Evolutionary conservation across 2,329 filamentous ascomycete genomes (phyloP), one percentile per base, ranked within the genome.

Genomic region (Fusarium sp.): DNA sequence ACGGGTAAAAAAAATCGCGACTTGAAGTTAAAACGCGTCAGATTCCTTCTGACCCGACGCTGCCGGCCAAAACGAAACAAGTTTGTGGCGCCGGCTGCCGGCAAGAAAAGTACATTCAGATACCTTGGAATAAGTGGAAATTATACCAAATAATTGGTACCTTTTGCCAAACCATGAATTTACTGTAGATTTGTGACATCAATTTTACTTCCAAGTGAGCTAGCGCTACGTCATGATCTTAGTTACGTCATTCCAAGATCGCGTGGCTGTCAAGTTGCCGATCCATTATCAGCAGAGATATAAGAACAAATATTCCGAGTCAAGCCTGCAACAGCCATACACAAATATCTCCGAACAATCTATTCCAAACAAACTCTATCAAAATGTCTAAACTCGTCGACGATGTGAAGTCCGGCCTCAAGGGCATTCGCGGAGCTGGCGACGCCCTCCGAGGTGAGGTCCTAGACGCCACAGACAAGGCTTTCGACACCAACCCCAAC

Each of bases 381-480:
- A 68, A 49, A 34, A 70, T 73, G 71, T 66, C 71, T 11, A 72
- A 68, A 42, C 7, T 73, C n/a, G 20, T 73, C 1, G 45, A 74
- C 2, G 72, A 74, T 24, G 67, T 72, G 40, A 74, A 74, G 33
- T 49, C 72, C 3, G 69, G 71, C 36, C 52, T 74, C 2, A 74
- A 74, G 2, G 72, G 72, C 38, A 59, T 74, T 28, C 59, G 57
- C 11, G 72, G 72, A 5, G 67, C 72, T 4, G 72, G 72, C 17
- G 72, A 74, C 33, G 71, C 62, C 4, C n/a, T 74, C 0, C 46
- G 72, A 22, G 72, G 72, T 8, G 63, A 60, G 20, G 34, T 52
- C 15, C 57, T 74, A 44, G 59, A 73, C 1, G 69, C 64, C 28
- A 68, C 72, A 13, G 72, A 74, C 7, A 34, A 71, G 38, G 63